Conservation (phyloP, 73 alveolate genomes). For the Paramecium sexaurelia region DNA sequence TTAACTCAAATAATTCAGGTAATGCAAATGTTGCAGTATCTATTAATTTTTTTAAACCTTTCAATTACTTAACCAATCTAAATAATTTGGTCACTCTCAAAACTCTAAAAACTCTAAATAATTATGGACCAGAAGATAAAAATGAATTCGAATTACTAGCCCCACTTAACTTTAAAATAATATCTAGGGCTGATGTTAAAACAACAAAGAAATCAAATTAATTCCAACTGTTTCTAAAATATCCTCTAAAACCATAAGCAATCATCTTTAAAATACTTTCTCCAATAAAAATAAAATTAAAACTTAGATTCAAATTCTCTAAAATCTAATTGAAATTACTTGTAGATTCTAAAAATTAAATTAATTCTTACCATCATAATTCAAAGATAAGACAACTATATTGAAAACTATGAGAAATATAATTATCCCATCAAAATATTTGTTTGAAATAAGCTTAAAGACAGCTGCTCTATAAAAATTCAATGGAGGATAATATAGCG, state of each 20-base stretch:
- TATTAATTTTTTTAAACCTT: constrained; percentile 76
- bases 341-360: constrained; percentile 41
- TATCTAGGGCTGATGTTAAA: constrained; percentile 78
- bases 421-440: constrained; percentile 69
- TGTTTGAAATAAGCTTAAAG: constrained; percentile 59
- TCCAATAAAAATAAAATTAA: constrained; percentile 72
- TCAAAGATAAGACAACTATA: neutral
- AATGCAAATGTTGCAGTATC: constrained; percentile 85
- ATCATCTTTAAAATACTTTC: constrained; percentile 77
- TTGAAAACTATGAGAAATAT: neutral
- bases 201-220: constrained; percentile 87
- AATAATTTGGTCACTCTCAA: constrained; percentile 77
- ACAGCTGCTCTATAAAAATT: constrained; percentile 43
- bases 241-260: constrained; percentile 79
- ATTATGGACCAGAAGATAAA: constrained; percentile 72
- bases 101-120: constrained; percentile 73
- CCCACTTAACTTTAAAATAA: constrained; percentile 47
- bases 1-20: constrained; percentile 91
- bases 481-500: constrained; percentile 66
- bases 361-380: neutral
- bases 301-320: constrained; percentile 37
- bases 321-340: constrained; percentile 69
- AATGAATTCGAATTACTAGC: constrained; percentile 73
- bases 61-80: constrained; percentile 73
- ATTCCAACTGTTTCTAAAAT: constrained; percentile 81